Percentiles rank a stretch among this genome's conserved stretches.
Evolutionary conservation across 2,329 filamentous ascomycete genomes (phyloP).

Genomic region (Talaromyces islandicus): DNA sequence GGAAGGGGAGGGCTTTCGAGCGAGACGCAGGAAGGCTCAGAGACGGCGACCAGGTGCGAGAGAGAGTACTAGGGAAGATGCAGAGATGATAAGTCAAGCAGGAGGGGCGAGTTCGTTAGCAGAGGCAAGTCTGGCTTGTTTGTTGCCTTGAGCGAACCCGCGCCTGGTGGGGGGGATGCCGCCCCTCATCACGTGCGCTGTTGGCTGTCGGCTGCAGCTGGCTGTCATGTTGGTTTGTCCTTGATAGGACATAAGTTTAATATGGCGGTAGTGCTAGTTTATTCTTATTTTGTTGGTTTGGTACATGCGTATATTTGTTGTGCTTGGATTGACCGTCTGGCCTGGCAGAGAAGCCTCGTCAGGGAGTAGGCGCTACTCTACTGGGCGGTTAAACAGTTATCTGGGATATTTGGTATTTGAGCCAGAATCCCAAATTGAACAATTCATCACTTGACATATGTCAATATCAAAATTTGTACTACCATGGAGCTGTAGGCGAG

Average conservation of each 20-base stretch:
- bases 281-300: too few species aligned
- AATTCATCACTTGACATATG: too few species aligned
- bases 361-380: neutral
- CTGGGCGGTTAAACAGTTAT: neutral
- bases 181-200: neutral
- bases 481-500: too few species aligned
- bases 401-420: neutral
- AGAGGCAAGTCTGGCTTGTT: neutral
- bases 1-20: neutral
- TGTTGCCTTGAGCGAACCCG: neutral
- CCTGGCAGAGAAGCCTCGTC: neutral
- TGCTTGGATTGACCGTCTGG: neutral
- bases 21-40: neutral
- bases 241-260: neutral
- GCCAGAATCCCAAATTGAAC: too few species aligned
- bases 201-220: neutral
- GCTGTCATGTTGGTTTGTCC: neutral
- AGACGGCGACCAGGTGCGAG: neutral
- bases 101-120: neutral
- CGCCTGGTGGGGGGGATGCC: neutral
- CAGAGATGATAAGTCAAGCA: neutral
- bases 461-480: too few species aligned
- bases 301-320: too few species aligned
- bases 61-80: neutral
- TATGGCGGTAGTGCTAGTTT: too few species aligned